Percentiles rank a stretch among this genome's conserved stretches.
phyloP scores from a whole-genome alignment of 192 early-diverging fungal genomes.

The Phycomyces nitens region DNA sequence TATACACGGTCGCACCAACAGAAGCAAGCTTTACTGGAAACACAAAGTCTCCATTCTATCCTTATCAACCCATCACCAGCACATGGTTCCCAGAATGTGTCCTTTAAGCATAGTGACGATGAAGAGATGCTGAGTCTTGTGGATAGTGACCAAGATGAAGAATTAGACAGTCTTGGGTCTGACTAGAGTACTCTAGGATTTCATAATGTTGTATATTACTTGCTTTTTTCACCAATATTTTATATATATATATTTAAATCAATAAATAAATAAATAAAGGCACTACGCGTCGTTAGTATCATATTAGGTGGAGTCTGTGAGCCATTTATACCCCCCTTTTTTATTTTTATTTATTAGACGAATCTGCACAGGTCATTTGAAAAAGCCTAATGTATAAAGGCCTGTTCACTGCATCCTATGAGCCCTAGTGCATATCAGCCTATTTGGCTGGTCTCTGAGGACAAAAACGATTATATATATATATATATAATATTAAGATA shows the following conservation, averaged over 20 bases:
- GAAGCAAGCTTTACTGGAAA: neutral
- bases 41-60: neutral
- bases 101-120: neutral
- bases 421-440: too few relatives aligned
- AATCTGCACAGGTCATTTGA: neutral
- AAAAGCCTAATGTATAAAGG: neutral
- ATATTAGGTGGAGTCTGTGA: neutral
- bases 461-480: neutral
- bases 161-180: constrained; percentile 20
- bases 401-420: neutral
- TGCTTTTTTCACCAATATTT: neutral
- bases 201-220: neutral
- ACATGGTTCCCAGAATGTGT: too few relatives aligned
- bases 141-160: constrained; percentile 17
- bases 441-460: too few relatives aligned
- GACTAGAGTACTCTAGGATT: neutral
- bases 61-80: neutral
- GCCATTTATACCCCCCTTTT: neutral
- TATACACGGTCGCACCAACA: neutral
- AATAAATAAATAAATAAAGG: neutral
- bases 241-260: constrained; percentile 3
- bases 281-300: neutral
- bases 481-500: too few relatives aligned
- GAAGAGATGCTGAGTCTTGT: neutral
- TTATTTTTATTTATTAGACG: too few relatives aligned